A percentile compares a stretch with the other conserved stretches of the same genome.
Conservation (phyloP, 768 basidiomycete genomes). For the Leccinum subtestaceum region DNA sequence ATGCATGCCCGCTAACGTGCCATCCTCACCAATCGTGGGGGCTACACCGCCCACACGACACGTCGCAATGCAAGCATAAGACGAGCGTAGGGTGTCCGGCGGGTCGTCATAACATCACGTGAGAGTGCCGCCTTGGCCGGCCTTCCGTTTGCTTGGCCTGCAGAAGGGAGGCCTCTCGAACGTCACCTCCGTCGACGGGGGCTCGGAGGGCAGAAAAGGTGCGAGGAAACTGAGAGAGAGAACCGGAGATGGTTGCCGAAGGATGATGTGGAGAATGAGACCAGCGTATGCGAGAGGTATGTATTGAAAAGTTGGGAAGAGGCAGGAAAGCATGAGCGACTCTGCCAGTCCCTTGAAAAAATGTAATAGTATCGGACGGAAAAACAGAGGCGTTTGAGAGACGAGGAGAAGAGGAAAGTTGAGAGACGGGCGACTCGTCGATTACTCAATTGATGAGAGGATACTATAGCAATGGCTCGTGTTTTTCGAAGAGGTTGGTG, state of each 20-base stretch:
- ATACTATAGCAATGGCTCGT: no score
- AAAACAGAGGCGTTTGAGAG: no score
- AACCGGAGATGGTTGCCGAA: slow-evolving; percentile 26
- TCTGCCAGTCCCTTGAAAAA: no score
- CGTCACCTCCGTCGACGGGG: slow-evolving; percentile 36
- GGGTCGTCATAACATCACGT: slow-evolving; percentile 41
- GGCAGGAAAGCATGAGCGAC: no score
- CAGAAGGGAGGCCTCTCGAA: slow-evolving; percentile 33
- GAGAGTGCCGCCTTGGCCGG: slow-evolving; percentile 40
- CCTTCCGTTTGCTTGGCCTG: slow-evolving; percentile 45
- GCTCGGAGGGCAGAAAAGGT: slow-evolving; percentile 37
- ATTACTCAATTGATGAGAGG: no score
- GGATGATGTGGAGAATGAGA: no score
- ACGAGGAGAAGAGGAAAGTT: no score
- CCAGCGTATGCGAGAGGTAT: no score
- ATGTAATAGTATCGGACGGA: no score
- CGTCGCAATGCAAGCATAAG: slow-evolving; percentile 41
- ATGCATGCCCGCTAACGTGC: slow-evolving; percentile 58
- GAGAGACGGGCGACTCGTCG: no score
- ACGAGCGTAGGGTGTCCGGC: slow-evolving; percentile 38
- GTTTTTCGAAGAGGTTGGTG: no score
- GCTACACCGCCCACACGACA: slow-evolving; percentile 6
- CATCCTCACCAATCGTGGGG: slow-evolving; percentile 50
- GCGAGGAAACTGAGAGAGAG: slow-evolving; percentile 41
- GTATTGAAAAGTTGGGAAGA: no score